Base-by-base conservation (phyloP, 495 filamentous ascomycete species). In the Tuber microsphaerosporum region DNA sequence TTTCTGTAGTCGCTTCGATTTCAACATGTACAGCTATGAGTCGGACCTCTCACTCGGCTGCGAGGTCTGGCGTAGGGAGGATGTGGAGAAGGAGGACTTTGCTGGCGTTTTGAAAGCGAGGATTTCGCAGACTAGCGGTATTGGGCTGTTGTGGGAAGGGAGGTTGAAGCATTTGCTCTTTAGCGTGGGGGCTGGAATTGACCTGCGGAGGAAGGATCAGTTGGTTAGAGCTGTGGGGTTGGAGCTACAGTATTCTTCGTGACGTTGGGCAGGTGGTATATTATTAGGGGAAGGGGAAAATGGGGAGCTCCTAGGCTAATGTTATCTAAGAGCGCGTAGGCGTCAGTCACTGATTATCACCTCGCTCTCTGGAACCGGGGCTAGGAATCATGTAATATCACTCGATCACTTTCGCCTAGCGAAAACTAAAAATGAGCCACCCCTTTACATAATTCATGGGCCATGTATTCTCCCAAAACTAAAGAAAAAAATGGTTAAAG, bases 1-100 rank as follows among this genome's bases (percentile, higher is more conserved):
- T 1, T 89, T 99, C 70, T 94, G 93, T 75, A 93, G 93, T 44
- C 89, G 91, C 61, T 94, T 98, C 85, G 93, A 95, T 77, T 99
- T 98, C 83, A 99, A 99, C 82, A 93, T 97, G 71, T 97, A 97
- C 85, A 96, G 92, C 81, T 99, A 97, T 85, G 95, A 98, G 85
- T 97, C 93, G 82, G 94, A 96, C 51, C 88, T 97, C 86, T 91
- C 91, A 61, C 86, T 97, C 14, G 95, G 96, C 19, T 92, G 90
- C 83, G 96, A 99, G 84, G 85, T 97, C 43, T 99, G 96, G 94
- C 87, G 88, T 72, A 84, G 84, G 70, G 73, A 73, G 0, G 75
- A 80, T 8, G 75, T 81, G 37, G 83, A 84, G 72, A 84, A 89
- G 70, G 91, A 93, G 69, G 88, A 90, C 68, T 90, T 91, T 75